Base-by-base conservation (phyloP, 2,329 filamentous ascomycete genomes). In the Aureobasidium sp. region DNA sequence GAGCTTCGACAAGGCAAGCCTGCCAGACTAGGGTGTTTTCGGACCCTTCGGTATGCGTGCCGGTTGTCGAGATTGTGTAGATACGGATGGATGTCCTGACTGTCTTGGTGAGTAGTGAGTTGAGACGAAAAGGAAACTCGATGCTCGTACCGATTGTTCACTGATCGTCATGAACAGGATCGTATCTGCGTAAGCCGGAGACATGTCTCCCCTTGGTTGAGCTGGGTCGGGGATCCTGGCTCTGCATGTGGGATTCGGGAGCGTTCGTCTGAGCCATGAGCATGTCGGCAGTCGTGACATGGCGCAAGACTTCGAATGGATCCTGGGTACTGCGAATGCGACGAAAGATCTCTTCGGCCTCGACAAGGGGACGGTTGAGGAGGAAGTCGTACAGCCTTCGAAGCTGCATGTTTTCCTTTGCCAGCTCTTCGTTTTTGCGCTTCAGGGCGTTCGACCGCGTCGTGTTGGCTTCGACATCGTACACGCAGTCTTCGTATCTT, bases 371-470 rank as follows among this genome's bases (percentile, higher is more conserved):
- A 3, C 49, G 59, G 29, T 62, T 31, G 9, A 34, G 59, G 22
- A 62, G 39, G 14, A 48, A 53, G 37, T 20, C 27, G 29, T 62
- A 62, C 44, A 66, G 56, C 45, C 61, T 51, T 20, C 34, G 37
- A 29, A 66, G 51, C 20, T 52, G 44, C 2, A 59, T 20, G 27
- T 64, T 62, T 37, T 64, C 64, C 31, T 64, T 42, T 17, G 55
- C 55, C 20, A 67, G 47, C n/a, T 64, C 62, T 29, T 64, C 66
- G 20, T 61, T 64, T 25, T 65, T 67, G 15, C 66, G 64, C 59
- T 68, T 68, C 22, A 62, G 53, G 5, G 64, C 63, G 25, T 64
- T 60, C 5, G 60, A 62, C 5, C 63, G 63, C 14, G 65, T 67
- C 17, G 66, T 65, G 25, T 64, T 64, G 11, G 62, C 63, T 14